These are phyloP conservation scores for Paramecium tetraurelia DNA, from an alignment of 73 alveolate species.

Conservation along the genomic window DNA sequence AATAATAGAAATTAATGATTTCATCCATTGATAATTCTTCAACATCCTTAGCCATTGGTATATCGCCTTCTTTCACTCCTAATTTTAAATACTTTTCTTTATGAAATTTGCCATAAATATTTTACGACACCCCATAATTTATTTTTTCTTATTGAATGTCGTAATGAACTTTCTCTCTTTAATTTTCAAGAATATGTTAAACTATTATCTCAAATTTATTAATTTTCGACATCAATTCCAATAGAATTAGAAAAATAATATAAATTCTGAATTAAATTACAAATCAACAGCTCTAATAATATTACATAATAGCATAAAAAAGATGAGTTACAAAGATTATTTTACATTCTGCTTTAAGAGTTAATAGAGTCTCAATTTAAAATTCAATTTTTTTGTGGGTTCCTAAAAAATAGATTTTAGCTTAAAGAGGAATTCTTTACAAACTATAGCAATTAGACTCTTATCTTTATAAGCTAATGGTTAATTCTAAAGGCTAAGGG, in stretches of 20 bases:
- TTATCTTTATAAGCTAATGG: too few relatives aligned
- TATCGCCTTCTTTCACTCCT: not conserved
- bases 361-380: too few relatives aligned
- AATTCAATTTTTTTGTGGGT: too few relatives aligned
- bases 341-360: too few relatives aligned
- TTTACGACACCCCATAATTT: not conserved
- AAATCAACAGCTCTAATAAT: too few relatives aligned
- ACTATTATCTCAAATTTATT: not conserved
- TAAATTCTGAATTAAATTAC: too few relatives aligned
- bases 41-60: not conserved
- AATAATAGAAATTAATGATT: not conserved
- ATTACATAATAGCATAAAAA: too few relatives aligned
- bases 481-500: too few relatives aligned
- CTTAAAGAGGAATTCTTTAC: too few relatives aligned
- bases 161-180: not conserved
- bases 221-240: not conserved
- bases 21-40: not conserved
- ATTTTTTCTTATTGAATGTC: not conserved
- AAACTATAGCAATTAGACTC: too few relatives aligned
- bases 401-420: too few relatives aligned
- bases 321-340: too few relatives aligned
- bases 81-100: not conserved
- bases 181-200: not conserved
- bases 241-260: not conserved
- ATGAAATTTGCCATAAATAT: not conserved